These are phyloP conservation scores for Saccharomyces hybrid DNA, from an alignment of 1,139 yeast species.

Conservation along the genomic window DNA sequence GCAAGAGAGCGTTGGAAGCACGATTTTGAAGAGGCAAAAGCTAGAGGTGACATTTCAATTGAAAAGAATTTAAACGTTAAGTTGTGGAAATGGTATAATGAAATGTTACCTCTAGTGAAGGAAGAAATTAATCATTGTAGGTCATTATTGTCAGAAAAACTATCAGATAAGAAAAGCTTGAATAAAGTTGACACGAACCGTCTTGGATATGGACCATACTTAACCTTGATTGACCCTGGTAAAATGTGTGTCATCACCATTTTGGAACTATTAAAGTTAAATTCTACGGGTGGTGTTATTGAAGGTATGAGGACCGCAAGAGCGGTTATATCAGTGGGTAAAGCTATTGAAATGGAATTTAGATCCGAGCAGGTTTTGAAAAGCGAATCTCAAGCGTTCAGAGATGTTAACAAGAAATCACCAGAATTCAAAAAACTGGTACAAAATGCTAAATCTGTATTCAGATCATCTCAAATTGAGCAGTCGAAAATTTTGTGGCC, in stretches of 20 bases:
- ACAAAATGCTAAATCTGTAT: slow-evolving; percentile 30
- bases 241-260: slow-evolving; percentile 80
- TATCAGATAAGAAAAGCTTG: background rate
- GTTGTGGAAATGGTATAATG: slow-evolving; percentile 68
- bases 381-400: slow-evolving; percentile 47
- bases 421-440: slow-evolving; percentile 31
- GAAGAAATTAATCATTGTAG: slow-evolving; percentile 32
- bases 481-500: slow-evolving; percentile 49
- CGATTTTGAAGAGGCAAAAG: slow-evolving; percentile 63
- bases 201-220: slow-evolving; percentile 69
- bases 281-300: slow-evolving; percentile 67
- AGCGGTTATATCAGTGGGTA: slow-evolving; percentile 74
- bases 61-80: slow-evolving; percentile 60
- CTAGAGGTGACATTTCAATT: slow-evolving; percentile 51
- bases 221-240: slow-evolving; percentile 63
- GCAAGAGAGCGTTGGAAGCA: slow-evolving; percentile 86
- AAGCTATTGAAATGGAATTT: slow-evolving; percentile 78
- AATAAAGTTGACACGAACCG: slow-evolving; percentile 16
- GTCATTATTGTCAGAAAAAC: slow-evolving; percentile 6
- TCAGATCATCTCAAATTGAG: slow-evolving; percentile 32
- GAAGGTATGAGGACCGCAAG: slow-evolving; percentile 83
- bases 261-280: slow-evolving; percentile 66
- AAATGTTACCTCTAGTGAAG: slow-evolving; percentile 59
- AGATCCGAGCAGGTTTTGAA: slow-evolving; percentile 56
- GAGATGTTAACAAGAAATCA: slow-evolving; percentile 33